These are phyloP conservation scores for Phlegmacium glaucopus DNA, from an alignment of 768 basidiomycete species.

Conservation along the genomic window DNA sequence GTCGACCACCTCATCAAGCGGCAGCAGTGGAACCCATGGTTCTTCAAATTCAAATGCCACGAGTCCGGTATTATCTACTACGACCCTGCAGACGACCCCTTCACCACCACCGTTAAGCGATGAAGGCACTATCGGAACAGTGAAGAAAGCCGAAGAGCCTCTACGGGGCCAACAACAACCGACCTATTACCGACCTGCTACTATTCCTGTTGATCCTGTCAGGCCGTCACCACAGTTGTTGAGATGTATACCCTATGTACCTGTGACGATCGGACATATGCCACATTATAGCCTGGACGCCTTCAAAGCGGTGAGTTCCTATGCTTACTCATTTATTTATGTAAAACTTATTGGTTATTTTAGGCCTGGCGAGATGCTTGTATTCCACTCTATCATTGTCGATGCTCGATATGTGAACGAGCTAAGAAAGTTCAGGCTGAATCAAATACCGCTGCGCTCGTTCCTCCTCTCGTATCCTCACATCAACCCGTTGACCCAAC, in stretches of 20 bases:
- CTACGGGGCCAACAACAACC: conserved; percentile 6
- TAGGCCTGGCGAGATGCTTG: conserved; percentile 78
- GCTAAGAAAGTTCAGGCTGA: conserved; percentile 48
- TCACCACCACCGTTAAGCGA: conserved; percentile 56
- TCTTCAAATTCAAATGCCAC: conserved; percentile 56
- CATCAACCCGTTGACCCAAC: conserved; percentile 6
- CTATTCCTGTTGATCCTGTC: conserved; percentile 50
- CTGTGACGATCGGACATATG: conserved; percentile 50
- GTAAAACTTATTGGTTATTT: conserved; percentile 1
- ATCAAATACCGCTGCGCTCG: conserved; percentile 26
- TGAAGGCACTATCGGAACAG: conserved; percentile 29
- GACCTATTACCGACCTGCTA: background rate
- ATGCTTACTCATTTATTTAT: conserved; percentile 3
- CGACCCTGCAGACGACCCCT: conserved; percentile 76
- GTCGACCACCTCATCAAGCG: conserved; percentile 37
- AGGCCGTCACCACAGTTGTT: conserved; percentile 58
- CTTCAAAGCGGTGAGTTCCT: conserved; percentile 44
- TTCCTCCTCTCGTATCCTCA: conserved; percentile 15
- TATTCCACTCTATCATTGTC: conserved; percentile 66
- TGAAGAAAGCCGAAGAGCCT: conserved; percentile 29
- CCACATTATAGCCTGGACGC: conserved; percentile 58
- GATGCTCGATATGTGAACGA: conserved; percentile 71
- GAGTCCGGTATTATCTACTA: conserved; percentile 71
- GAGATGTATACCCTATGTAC: conserved; percentile 68
- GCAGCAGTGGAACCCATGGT: conserved; percentile 24